Base-by-base conservation (phyloP, 2,329 filamentous ascomycete genomes). In the Pseudocercospora fijiensis region DNA sequence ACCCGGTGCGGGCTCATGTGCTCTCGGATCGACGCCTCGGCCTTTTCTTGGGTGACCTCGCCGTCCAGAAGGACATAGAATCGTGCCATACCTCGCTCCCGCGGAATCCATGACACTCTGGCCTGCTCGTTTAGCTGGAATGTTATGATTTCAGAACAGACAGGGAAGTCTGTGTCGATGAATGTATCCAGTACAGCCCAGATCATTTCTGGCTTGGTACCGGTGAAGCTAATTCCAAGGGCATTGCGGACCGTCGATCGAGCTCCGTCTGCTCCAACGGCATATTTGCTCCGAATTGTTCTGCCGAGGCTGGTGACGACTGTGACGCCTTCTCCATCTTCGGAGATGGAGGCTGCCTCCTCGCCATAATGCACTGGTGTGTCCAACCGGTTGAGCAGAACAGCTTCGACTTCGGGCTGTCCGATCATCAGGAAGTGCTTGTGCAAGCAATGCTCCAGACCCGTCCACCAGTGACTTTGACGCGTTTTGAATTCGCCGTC, bases 101-200 rank as follows among this genome's bases (percentile, higher is more conserved):
- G 62, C 26, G 62, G 62, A 24, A 64, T 60, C 62, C 57, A 64
- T 9, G 58, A 61, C 4, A 64, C 62, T 18, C 62, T 30, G 13
- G 62, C 61, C 45, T 64, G 62, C 62, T 58, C 58, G 16, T 61
- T 64, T 9, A 61, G 55, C 53, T 64, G 58, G 58, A 64, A 64
- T 7, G 62, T 64, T 13, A 64, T 58, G 52, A 64, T 64, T 43
- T 64, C 62, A 8, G 51, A 43, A 52, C 62, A 64, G 52, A 61
- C 52, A 6, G 62, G 62, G 22, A 64, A 64, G 58, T 64, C 58
- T 18, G 62, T 64, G 10, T 64, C 56, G 37, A 61, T 60, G 56
- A 65, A 65, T 24, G 60, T 62, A 18, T 65, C 64, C 9, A 63
- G 33, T 16, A 60, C 57, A 20, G 60, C 60, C 60, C 56, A 63